Evolutionary conservation across 306 rosid genomes (phyloP), one percentile per base, ranked within the genome.

Genomic region (Quercus suber): DNA sequence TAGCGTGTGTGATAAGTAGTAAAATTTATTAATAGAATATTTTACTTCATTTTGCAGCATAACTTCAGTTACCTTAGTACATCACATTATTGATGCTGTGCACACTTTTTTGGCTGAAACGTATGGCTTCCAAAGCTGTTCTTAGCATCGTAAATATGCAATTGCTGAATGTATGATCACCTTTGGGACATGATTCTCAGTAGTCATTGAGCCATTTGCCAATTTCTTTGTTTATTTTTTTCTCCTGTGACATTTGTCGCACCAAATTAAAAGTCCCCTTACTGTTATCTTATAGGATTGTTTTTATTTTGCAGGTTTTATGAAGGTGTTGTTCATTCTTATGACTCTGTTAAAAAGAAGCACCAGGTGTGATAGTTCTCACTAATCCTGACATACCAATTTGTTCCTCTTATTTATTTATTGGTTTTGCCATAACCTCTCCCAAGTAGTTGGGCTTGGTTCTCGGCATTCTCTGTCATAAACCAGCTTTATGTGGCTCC

Each of bases 281-380:
- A n/a, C 49, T 83, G 13, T 35, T 74, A 31, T 63, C 78, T 70
- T 53, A 31, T 33, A 43, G 15, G 63, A 51, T 31, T 17, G 73
- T 21, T 64, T 12, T 63, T 76, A 41, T 57, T 82, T 45, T 85
- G 75, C 86, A 94, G 98, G 88, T 94, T 85, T 83, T 94, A 94
- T 80, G 92, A 88, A 78, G 98, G 97, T 63, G 83, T 87, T 70
- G 76, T 94, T 52, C 14, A 75, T 43, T 84, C 83, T 21, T 92
- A 86, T 73, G 88, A 90, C 71, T 80, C 84, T 76, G 61, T 72
- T 56, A 90, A 73, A 82, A 84, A 82, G 82, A 90, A 75, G 82
- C 92, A 93, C 86, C 68, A 78, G 92, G 97, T 92, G 84, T 82
- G 86, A 75, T 81, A 64, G 17, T 51, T 74, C 80, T 73, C 18